phyloP scores from a whole-genome alignment of 2,329 filamentous ascomycete species.

The Akanthomyces lecanii region DNA sequence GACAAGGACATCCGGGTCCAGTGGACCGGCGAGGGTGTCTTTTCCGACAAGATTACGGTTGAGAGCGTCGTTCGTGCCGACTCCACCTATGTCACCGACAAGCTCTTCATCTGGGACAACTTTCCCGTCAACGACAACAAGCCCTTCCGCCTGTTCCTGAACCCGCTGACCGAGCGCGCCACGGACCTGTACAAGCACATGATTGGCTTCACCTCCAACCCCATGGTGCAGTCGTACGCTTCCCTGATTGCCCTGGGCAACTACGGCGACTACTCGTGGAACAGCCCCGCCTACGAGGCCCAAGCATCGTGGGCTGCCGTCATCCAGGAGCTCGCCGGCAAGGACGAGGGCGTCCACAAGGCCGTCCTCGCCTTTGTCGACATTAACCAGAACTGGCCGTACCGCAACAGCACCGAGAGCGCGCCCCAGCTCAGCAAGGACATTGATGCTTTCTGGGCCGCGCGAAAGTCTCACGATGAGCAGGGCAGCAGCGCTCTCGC shows the following conservation, averaged over 20 bases:
- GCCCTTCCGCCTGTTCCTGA: conserved; percentile 18
- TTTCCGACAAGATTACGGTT: conserved; percentile 17
- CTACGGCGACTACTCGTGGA: conserved; percentile 20
- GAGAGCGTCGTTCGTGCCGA: conserved; percentile 17
- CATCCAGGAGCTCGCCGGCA: conserved; percentile 17
- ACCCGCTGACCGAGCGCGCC: conserved; percentile 17
- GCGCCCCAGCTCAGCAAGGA: conserved; percentile 18
- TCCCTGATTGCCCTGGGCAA: conserved; percentile 19
- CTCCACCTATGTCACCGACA: conserved; percentile 18
- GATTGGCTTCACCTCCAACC: conserved; percentile 20
- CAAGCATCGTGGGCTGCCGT: conserved; percentile 10
- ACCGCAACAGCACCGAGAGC: conserved; percentile 15
- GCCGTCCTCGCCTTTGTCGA: conserved; percentile 17
- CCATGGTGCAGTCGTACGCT: conserved; percentile 20
- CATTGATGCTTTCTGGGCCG: conserved; percentile 18
- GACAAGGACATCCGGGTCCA: conserved; percentile 18
- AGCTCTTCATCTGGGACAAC: conserved; percentile 21
- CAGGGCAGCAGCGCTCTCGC: conserved; percentile 5
- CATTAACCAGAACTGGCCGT: conserved; percentile 20
- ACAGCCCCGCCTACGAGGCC: conserved; percentile 13
- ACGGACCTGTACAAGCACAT: conserved; percentile 18
- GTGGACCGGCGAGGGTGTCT: conserved; percentile 20
- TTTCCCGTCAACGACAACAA: conserved; percentile 20
- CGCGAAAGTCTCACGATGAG: conserved; percentile 4
- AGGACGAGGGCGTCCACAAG: not conserved